Base-by-base conservation (phyloP, 2,329 filamentous ascomycete genomes). In the Myriosclerotinia curreyana region DNA sequence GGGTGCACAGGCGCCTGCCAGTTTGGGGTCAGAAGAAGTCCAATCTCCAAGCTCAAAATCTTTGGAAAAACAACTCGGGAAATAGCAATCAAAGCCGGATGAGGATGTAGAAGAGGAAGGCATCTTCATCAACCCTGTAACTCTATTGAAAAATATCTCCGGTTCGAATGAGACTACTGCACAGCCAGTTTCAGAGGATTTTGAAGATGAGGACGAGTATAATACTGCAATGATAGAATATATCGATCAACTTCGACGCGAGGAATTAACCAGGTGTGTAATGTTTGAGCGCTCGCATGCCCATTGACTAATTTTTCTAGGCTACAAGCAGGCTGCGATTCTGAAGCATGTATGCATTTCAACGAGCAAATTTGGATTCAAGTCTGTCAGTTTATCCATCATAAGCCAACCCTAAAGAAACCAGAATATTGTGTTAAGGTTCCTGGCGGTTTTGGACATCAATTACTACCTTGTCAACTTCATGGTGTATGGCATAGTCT, bases 271-370 rank as follows among this genome's bases (percentile, higher is more conserved):
- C 22, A 55, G 52, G 34, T 55, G 25, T 55, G 38, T 55, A 40
- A 55, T 42, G 12, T 55, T 40, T 55, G 34, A 40, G 34, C 34
- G 17, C 38, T 55, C 15, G 38, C 8, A 55, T 55, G 20, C 38
- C 8, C 22, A 55, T 40, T 55, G 6, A 55, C 34, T 55, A 55
- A 55, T 55, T 55, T 38, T 55, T 38, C 22, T 53, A 58, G 54
- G 42, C 22, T 58, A 46, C 54, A 58, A 58, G 38, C 34, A 40
- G 15, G n/a, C 36, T 44, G 20, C 25, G 54, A 58, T 28, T 58
- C 38, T 31, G 38, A 40, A 46, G 54, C 40, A 34, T 25, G n/a
- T 40, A 44, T 42, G 54, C 54, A 58, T 58, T 58, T 58, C 40
- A 44, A 58, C 40, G 54, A 58, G 25, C 34, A 31, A 20, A 58